A percentile compares a stretch with the other conserved stretches of the same genome.
phyloP scores from a whole-genome alignment of 2,329 filamentous ascomycete species.

The Trichoderma atrobrunneum region DNA sequence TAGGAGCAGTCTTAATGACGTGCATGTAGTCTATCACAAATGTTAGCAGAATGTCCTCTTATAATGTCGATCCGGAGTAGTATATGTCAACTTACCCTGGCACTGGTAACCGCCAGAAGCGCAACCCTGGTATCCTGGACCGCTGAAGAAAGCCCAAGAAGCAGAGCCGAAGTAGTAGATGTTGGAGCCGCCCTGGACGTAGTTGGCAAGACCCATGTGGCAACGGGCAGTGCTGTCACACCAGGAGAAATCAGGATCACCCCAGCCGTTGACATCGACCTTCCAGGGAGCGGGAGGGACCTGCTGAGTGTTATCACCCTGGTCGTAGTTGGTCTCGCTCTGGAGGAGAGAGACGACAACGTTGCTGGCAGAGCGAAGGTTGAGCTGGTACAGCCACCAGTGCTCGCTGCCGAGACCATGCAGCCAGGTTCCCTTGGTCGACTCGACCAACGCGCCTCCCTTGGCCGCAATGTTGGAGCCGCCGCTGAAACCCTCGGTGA shows the following conservation, averaged over 20 bases:
- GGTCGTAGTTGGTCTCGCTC: slow-evolving; percentile 50
- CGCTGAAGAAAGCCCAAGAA: slow-evolving; percentile 44
- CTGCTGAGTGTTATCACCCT: slow-evolving; percentile 35
- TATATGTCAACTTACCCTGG: slow-evolving; percentile 29
- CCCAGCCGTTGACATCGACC: slow-evolving; percentile 35
- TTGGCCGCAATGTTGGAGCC: slow-evolving; percentile 47
- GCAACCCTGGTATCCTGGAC: slow-evolving; percentile 37
- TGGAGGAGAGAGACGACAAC: slow-evolving; percentile 52
- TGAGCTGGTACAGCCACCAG: slow-evolving; percentile 57
- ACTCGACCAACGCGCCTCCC: slow-evolving; percentile 47
- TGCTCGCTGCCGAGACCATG: slow-evolving; percentile 50
- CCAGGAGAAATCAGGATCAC: slow-evolving; percentile 43
- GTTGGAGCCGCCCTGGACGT: slow-evolving; percentile 40
- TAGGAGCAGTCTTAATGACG: slow-evolving; percentile 37
- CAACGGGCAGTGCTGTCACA: slow-evolving; percentile 37
- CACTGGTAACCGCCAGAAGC: slow-evolving; percentile 31
- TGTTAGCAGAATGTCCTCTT: neutral
- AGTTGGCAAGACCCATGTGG: slow-evolving; percentile 43
- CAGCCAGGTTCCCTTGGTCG: slow-evolving; percentile 51
- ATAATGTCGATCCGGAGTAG: neutral
- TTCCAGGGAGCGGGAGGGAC: slow-evolving; percentile 39
- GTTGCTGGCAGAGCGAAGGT: slow-evolving; percentile 48
- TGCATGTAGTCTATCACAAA: slow-evolving; percentile 33
- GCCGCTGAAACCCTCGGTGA: slow-evolving; percentile 46
- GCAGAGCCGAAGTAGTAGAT: slow-evolving; percentile 43